Percentiles rank a stretch among this genome's conserved stretches.
Evolutionary conservation across 805 yeast species (phyloP).

Genomic region (Cyberlindnera maclurae): DNA sequence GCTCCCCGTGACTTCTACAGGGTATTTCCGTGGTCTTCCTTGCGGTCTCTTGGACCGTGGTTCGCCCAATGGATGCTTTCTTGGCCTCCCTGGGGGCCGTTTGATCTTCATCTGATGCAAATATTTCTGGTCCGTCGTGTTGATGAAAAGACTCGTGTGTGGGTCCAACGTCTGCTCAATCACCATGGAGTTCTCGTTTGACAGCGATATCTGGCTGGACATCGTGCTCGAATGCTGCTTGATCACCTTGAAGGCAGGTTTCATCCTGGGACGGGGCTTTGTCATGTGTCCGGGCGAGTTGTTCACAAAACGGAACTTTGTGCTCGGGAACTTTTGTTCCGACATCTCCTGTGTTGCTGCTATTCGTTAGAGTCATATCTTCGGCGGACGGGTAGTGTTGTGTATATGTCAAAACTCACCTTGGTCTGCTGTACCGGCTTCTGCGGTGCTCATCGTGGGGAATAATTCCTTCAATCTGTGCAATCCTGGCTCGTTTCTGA

Average conservation of each 20-base stretch:
- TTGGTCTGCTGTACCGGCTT: too few species aligned
- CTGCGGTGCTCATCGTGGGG: too few species aligned
- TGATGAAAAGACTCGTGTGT: slow-evolving; percentile 1
- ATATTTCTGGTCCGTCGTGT: slow-evolving; percentile 11
- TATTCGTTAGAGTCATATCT: too few species aligned
- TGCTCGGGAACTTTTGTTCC: too few species aligned
- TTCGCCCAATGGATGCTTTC: slow-evolving; percentile 41
- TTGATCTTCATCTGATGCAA: slow-evolving; percentile 21
- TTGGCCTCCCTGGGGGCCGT: slow-evolving; percentile 43
- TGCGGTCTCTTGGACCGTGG: slow-evolving; percentile 29
- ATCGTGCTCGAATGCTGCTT: slow-evolving; percentile 7
- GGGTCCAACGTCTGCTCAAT: slow-evolving; percentile 20
- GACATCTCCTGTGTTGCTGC: too few species aligned
- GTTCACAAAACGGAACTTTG: slow-evolving; percentile 19
- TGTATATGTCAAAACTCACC: too few species aligned
- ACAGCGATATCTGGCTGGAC: slow-evolving; percentile 2
- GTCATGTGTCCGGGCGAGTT: slow-evolving; percentile 17
- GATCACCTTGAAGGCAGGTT: slow-evolving; percentile 19
- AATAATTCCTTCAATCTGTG: too few species aligned
- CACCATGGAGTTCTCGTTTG: slow-evolving; percentile 9
- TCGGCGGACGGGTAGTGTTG: too few species aligned
- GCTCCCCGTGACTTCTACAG: slow-evolving; percentile 11
- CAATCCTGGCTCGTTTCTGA: too few species aligned
- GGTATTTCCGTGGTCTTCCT: slow-evolving; percentile 24
- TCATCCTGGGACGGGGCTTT: slow-evolving; percentile 16